Evolutionary conservation across 179 eudicot genomes (phyloP).

Genomic region (Drosera spatulata): DNA sequence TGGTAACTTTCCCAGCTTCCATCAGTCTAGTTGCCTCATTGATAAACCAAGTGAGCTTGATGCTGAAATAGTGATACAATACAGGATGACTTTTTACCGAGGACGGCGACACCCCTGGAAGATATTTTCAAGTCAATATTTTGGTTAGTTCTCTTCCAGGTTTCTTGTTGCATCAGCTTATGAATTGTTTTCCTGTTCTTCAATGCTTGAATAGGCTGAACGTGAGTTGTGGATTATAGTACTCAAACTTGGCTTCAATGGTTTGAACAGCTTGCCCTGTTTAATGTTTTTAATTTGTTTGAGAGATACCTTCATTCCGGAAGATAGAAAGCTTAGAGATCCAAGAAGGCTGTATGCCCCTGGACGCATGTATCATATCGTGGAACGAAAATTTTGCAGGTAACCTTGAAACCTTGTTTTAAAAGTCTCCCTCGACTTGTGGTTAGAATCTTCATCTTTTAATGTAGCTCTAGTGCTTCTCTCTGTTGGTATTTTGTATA

Average conservation of each 20-base stretch:
- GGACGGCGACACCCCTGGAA: slow-evolving; percentile 90
- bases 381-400: slow-evolving; percentile 95
- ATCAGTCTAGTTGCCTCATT: background rate
- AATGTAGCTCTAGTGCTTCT: no score
- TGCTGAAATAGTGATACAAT: background rate
- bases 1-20: no score
- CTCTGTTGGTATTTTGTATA: no score
- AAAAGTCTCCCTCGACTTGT: background rate
- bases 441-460: no score
- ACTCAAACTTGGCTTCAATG: slow-evolving; percentile 50
- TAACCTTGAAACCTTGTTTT: slow-evolving; percentile 12
- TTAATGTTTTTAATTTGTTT: slow-evolving; percentile 65
- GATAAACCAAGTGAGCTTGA: background rate
- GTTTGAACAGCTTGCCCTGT: slow-evolving; percentile 94
- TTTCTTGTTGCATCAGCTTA: background rate
- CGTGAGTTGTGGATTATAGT: background rate
- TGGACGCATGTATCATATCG: slow-evolving; percentile 91
- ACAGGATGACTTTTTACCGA: slow-evolving; percentile 89
- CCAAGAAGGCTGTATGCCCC: slow-evolving; percentile 94
- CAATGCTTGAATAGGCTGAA: background rate
- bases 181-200: background rate
- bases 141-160: slow-evolving; percentile 38
- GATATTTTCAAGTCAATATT: slow-evolving; percentile 79
- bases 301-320: slow-evolving; percentile 86
- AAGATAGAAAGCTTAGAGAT: slow-evolving; percentile 74